These are phyloP conservation scores for Leucoagaricus sp. DNA, from an alignment of 1,284 basidiomycete species.

Conservation along the genomic window DNA sequence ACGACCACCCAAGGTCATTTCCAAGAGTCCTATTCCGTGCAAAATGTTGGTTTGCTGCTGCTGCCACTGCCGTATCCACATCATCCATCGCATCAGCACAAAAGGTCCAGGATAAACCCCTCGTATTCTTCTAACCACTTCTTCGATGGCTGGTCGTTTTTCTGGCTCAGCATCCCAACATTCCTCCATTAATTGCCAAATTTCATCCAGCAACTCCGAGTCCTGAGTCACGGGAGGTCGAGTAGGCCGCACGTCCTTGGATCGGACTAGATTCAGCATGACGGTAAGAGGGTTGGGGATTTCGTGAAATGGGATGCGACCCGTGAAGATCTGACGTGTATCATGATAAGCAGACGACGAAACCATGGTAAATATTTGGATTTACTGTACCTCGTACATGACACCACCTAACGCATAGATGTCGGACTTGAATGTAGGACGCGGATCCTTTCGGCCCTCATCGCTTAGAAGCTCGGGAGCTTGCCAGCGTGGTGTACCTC, in stretches of 20 bases:
- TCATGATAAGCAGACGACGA: neutral
- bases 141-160: neutral
- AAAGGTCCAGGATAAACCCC: neutral
- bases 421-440: constrained; percentile 17
- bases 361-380: neutral
- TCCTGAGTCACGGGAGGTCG: neutral
- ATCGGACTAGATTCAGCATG: neutral
- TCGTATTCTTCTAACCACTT: neutral
- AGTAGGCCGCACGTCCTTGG: neutral
- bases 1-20: neutral
- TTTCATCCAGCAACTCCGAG: neutral
- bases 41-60: neutral
- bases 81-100: neutral
- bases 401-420: constrained; percentile 18
- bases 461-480: constrained; percentile 21
- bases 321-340: constrained; percentile 19
- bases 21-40: neutral
- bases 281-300: constrained; percentile 16
- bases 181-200: constrained; percentile 1
- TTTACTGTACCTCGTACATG: constrained; percentile 15
- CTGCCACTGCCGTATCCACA: neutral
- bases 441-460: neutral
- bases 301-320: constrained; percentile 23
- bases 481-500: constrained; percentile 17
- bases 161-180: neutral